These are phyloP conservation scores for Penicillium sp. DNA, from an alignment of 2,329 filamentous ascomycete genomes.

Conservation along the genomic window DNA sequence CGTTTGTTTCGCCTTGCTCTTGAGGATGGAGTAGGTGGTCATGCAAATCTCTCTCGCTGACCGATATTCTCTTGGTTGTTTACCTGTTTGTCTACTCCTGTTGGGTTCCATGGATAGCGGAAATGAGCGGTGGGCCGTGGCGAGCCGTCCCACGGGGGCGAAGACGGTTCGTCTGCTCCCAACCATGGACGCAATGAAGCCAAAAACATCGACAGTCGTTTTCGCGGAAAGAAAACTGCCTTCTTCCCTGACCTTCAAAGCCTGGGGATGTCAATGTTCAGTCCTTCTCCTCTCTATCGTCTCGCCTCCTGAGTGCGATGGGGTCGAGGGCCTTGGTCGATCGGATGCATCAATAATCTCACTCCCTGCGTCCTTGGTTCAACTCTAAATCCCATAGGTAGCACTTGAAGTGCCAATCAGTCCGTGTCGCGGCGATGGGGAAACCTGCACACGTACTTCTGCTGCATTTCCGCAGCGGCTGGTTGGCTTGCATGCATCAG, in stretches of 20 bases:
- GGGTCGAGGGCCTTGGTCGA: neutral
- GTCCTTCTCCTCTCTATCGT: neutral
- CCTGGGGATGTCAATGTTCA: neutral
- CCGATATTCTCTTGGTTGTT: neutral
- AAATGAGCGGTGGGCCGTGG: neutral
- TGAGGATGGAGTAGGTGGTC: neutral
- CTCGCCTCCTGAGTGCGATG: neutral
- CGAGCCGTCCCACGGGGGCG: conserved; percentile 3
- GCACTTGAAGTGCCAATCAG: neutral
- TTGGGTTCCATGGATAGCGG: neutral
- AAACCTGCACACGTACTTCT: conserved; percentile 7
- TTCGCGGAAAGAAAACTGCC: neutral
- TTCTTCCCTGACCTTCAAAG: neutral
- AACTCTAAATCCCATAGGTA: conserved; percentile 11
- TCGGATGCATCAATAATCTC: neutral
- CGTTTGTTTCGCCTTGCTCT: neutral
- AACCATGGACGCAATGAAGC: conserved; percentile 2
- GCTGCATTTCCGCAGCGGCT: conserved; percentile 3
- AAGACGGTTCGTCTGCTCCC: neutral
- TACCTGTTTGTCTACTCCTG: conserved; percentile 3
- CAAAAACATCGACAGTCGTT: neutral
- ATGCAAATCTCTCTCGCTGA: neutral
- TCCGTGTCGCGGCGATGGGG: neutral
- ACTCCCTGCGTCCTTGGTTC: neutral
- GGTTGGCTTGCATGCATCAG: conserved; percentile 6